A percentile compares a stretch with the other conserved stretches of the same genome.
Evolutionary conservation across 345 rosid genomes (phyloP).

Genomic region (Populus euphratica): DNA sequence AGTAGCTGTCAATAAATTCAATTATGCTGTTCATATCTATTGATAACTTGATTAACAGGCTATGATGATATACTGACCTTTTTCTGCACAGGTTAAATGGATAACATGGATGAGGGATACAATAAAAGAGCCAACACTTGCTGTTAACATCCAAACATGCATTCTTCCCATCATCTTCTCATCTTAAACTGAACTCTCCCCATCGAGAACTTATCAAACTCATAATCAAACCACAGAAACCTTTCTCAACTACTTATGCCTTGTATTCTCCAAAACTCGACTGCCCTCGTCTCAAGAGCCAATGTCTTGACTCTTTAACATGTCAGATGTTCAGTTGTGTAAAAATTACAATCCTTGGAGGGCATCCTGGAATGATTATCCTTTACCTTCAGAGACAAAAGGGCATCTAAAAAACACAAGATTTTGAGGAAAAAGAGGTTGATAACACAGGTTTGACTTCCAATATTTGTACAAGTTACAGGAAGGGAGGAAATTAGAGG

Average conservation of each 20-base stretch:
- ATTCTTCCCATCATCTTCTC: conserved; percentile 46
- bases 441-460: conserved; percentile 48
- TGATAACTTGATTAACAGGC: too few relatives aligned
- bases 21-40: too few relatives aligned
- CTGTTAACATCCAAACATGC: conserved; percentile 21
- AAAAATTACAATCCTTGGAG: not conserved
- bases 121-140: conserved; percentile 14
- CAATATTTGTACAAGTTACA: conserved; percentile 21
- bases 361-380: not conserved
- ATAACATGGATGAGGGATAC: conserved; percentile 32
- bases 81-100: conserved; percentile 35
- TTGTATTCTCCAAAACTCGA: not conserved
- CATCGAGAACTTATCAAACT: conserved; percentile 27
- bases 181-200: conserved; percentile 30
- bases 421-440: conserved; percentile 19
- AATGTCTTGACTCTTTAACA: too few relatives aligned
- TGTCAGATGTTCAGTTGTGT: not conserved
- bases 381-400: not conserved
- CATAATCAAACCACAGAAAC: conserved; percentile 17
- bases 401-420: not conserved
- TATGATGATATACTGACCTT: conserved; percentile 32
- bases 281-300: not conserved
- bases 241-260: not conserved
- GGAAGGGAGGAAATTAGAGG: conserved; percentile 18
- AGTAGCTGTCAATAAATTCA: too few relatives aligned